These are phyloP conservation scores for Trypanosoma scelopori DNA, from an alignment of 208 protist genomes.

Conservation along the genomic window DNA sequence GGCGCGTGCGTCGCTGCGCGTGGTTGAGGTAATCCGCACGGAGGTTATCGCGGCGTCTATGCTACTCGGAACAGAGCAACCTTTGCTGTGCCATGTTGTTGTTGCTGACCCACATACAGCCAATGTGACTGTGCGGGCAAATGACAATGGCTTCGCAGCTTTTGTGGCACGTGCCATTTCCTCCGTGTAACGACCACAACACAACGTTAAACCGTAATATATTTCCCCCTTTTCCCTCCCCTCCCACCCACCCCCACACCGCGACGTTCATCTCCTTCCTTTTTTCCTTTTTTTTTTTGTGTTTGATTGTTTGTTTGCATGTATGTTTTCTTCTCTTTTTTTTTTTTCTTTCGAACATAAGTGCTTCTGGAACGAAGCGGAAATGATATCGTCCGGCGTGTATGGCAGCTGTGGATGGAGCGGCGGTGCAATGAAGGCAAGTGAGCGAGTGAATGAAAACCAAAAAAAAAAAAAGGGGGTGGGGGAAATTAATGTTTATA, in stretches of 20 bases:
- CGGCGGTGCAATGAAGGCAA: background rate
- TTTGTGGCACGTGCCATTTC: conserved; percentile 24
- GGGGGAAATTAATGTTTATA: background rate
- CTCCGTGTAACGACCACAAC: background rate
- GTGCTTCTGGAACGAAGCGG: too few relatives aligned
- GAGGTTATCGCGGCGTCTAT: conserved; percentile 57
- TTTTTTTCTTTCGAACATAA: too few relatives aligned
- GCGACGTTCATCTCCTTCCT: background rate
- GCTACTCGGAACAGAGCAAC: conserved; percentile 15
- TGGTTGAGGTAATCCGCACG: conserved; percentile 64
- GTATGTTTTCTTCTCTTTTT: too few relatives aligned
- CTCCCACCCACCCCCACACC: too few relatives aligned
- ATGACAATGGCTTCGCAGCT: conserved; percentile 17
- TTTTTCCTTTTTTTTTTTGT: background rate
- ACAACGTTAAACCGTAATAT: background rate
- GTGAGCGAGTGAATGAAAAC: background rate
- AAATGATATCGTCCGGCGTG: background rate
- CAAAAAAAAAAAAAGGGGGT: background rate
- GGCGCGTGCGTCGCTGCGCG: conserved; percentile 34
- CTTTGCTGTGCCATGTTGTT: conserved; percentile 35
- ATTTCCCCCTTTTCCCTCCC: background rate
- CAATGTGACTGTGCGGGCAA: conserved; percentile 31
- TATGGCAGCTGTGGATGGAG: background rate
- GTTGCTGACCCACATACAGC: conserved; percentile 15
- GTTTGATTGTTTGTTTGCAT: too few relatives aligned